Base-by-base conservation (phyloP, 805 yeast species). In the Candida berthetii region DNA sequence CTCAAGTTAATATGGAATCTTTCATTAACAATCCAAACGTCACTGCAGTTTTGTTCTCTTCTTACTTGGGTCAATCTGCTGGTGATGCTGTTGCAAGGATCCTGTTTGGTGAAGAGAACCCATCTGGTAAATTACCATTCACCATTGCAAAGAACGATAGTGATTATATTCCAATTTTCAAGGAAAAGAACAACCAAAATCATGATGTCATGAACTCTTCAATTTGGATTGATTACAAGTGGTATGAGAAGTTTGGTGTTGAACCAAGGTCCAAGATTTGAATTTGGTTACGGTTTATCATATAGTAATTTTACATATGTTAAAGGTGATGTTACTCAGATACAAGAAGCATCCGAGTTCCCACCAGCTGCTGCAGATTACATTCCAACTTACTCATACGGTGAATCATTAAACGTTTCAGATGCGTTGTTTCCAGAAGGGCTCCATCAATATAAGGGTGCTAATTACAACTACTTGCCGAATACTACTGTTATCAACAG, bases 261-360 rank as follows among this genome's bases (percentile, higher is more conserved):
- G 64, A 61, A 42, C 24, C 24, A 15, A 53, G 81, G 40, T 79
- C 24, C 24, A 15, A 53, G 81, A 41, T 79, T 57, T 50, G 81
- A 75, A 44, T 79, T 79, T 53, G 85, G 83, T 13, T 76, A 53
- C 57, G 85, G 85, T 8, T 57, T 78, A 39, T 72, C 81, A 2
- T 78, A 76, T 55, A 66, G 82, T 6, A 61, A 60, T 28, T 64
- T 60, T 46, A 42, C 52, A 7, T 42, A 64, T 29, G 44, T 53
- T 24, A 53, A 52, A 27, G 50, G 74, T 36, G 48, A 59, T 33
- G 66, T 74, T 27, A 49, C 53, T 8, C 65, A 65, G 42, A 54
- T 69, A 4, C 57, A 58, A 37, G 52, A 66, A 3, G 72, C 72
- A 11, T 55, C 68, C 3, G 67, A 66, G 45, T 66, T 64, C 46